Evolutionary conservation across 495 filamentous ascomycete genomes (phyloP).

Genomic region (Talaromyces adpressus): DNA sequence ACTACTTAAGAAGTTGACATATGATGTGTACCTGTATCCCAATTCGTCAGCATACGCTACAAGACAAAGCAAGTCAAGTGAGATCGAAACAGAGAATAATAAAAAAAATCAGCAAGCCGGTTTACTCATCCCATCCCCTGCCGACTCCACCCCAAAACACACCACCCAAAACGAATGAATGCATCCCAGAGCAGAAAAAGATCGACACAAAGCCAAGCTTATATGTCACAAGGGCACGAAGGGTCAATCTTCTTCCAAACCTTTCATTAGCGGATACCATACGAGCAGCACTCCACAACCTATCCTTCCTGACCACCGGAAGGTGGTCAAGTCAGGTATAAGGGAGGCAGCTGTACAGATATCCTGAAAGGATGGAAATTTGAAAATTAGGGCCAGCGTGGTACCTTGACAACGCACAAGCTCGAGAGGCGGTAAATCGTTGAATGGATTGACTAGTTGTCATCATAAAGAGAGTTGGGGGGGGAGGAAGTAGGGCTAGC

Average conservation of each 20-base stretch:
- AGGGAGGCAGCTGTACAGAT: constrained; percentile 25
- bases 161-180: constrained; percentile 51
- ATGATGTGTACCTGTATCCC: background rate
- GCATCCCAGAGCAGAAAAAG: constrained; percentile 17
- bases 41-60: background rate
- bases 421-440: constrained; percentile 56
- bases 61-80: background rate
- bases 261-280: constrained; percentile 1
- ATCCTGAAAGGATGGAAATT: constrained; percentile 9
- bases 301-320: constrained; percentile 52
- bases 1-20: background rate
- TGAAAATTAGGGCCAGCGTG: constrained; percentile 36
- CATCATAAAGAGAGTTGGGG: constrained; percentile 63
- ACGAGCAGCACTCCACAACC: constrained; percentile 74
- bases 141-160: constrained; percentile 32
- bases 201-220: constrained; percentile 39
- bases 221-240: constrained; percentile 31
- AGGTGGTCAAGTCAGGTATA: constrained; percentile 58
- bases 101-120: constrained; percentile 53
- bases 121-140: constrained; percentile 56
- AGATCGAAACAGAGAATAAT: background rate
- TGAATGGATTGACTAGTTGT: constrained; percentile 99
- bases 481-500: background rate
- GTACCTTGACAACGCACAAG: constrained; percentile 16
- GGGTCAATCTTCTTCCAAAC: constrained; percentile 14